Conservation (phyloP, 2,329 filamentous ascomycete species). For the Verticillium zaregamsianum region DNA sequence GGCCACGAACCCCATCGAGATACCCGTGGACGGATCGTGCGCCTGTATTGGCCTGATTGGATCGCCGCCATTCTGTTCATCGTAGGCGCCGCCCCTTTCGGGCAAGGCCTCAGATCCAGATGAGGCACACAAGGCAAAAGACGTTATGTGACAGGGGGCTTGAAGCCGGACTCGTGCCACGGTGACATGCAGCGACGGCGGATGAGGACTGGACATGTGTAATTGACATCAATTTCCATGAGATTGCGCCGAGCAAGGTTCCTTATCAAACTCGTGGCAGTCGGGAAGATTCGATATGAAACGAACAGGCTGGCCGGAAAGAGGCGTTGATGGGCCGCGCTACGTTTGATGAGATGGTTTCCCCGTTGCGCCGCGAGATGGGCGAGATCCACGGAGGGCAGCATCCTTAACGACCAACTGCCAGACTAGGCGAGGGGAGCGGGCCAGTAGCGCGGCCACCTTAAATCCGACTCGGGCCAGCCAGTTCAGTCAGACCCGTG, state of each 20-base stretch:
- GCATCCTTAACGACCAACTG: background rate
- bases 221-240: conserved; percentile 1
- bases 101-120: background rate
- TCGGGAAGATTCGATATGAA: background rate
- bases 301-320: background rate
- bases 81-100: background rate
- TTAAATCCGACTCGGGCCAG: background rate
- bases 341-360: background rate
- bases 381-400: background rate
- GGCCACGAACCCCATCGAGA: background rate
- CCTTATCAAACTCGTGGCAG: background rate
- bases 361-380: background rate
- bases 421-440: background rate
- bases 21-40: background rate
- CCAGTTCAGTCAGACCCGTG: background rate
- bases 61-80: background rate
- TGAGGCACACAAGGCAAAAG: background rate
- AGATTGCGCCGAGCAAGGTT: background rate
- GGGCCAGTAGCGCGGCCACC: background rate
- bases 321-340: background rate
- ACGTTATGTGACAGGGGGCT: background rate
- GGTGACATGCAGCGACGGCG: background rate
- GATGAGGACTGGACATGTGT: background rate
- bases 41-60: background rate
- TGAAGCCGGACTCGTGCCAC: background rate